Conservation (phyloP, 441 rosid species). For the Erodium moschatum region DNA sequence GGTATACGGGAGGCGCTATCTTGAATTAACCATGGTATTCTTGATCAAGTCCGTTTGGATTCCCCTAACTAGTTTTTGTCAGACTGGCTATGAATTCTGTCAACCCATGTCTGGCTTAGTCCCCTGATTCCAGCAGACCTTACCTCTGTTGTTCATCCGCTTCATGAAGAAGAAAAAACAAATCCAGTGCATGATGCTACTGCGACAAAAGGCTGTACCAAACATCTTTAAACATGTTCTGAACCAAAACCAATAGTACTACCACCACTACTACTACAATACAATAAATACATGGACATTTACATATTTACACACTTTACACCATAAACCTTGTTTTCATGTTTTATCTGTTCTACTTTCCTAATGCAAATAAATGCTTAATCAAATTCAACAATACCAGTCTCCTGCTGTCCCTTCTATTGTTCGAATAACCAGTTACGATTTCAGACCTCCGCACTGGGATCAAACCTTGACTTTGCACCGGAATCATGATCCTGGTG, state of each 20-base stretch:
- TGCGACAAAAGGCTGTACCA: neutral
- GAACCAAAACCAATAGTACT: neutral
- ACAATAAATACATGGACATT: neutral
- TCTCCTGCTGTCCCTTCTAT: too few relatives aligned
- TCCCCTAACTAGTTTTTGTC: too few relatives aligned
- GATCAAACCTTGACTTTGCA: neutral
- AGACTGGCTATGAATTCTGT: too few relatives aligned
- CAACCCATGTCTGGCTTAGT: too few relatives aligned
- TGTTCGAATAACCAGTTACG: neutral
- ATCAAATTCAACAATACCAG: neutral
- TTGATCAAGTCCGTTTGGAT: too few relatives aligned
- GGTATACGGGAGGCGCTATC: too few relatives aligned
- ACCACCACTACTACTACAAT: too few relatives aligned
- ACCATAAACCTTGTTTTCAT: neutral
- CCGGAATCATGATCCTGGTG: slow-evolving; percentile 15
- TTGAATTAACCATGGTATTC: too few relatives aligned
- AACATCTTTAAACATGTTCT: neutral
- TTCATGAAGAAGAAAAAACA: too few relatives aligned
- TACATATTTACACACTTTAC: neutral
- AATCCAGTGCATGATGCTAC: too few relatives aligned
- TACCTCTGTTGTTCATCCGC: too few relatives aligned
- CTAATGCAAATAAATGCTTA: neutral
- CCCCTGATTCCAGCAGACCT: too few relatives aligned
- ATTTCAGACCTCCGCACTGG: neutral
- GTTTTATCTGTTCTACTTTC: neutral